Base-by-base conservation (phyloP, 2,329 filamentous ascomycete genomes). In the Talaromyces albobiverticillius region DNA sequence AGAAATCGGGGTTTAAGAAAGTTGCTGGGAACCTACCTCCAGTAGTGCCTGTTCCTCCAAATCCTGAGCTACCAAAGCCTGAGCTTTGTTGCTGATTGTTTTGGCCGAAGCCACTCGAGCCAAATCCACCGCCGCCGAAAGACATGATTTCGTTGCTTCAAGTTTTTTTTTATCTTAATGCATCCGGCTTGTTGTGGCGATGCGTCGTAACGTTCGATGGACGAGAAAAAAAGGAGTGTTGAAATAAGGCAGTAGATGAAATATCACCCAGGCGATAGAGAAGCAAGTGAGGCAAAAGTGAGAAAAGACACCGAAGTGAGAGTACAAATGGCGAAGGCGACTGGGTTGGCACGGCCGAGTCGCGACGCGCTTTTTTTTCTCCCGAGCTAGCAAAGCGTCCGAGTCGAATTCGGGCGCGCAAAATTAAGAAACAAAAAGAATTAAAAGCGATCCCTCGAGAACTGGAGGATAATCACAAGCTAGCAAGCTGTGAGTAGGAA, bases 91-190 rank as follows among this genome's bases (percentile, higher is more conserved):
- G 62, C 62, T 74, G 71, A 67, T 80, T 83, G 59, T 78, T 79
- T 65, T 79, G 78, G 72, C 82, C 82, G 71, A 87, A 86, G 76
- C 82, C 80, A 13, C 76, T 73, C 66, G 78, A 77, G 64, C 79
- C 79, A 22, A 55, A 55, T 40, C 53, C 53, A 26, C 49, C n/a
- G n/a, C 53, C 9, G 60, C 76, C 74, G 62, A 69, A 70, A 62
- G 69, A 72, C 68, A 72, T 72, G 57, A 61, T 70, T 62, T 58
- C 59, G 61, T 59, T 56, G 61, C 54, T 60, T 55, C 58, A 54
- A 57, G 57, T 45, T 56, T 64, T n/a, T n/a, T n/a, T n/a, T n/a
- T 61, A 64, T 42, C 34, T 57, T 57, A 60, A 62, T 61, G 66
- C 66, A 71, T 68, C 58, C 59, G 63, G 64, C 60, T 58, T 45